phyloP scores from a whole-genome alignment of 208 protist genomes.

The Trypanosoma conorhini region DNA sequence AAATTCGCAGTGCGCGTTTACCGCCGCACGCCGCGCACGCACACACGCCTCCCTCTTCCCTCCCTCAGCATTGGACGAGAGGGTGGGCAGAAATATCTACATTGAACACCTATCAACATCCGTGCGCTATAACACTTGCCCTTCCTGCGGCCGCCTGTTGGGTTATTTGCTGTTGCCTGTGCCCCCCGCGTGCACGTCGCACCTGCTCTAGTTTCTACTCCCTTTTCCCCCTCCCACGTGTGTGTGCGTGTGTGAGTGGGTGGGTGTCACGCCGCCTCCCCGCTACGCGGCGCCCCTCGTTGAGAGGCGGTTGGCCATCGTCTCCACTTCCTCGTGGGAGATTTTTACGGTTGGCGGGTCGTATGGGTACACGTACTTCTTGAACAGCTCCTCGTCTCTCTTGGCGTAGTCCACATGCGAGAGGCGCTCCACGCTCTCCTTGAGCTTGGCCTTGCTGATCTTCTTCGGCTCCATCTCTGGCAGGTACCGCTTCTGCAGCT shows the following conservation, averaged over 20 bases:
- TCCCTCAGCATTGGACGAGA: not conserved
- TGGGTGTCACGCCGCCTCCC: not conserved
- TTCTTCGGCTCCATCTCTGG: constrained; percentile 59
- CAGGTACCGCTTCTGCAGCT: constrained; percentile 58
- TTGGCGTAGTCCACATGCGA: constrained; percentile 78
- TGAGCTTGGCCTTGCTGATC: constrained; percentile 64
- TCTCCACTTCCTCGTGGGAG: constrained; percentile 47
- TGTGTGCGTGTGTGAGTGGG: too few relatives aligned
- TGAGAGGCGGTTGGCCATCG: constrained; percentile 77
- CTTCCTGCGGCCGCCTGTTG: not conserved
- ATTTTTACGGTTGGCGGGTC: constrained; percentile 73
- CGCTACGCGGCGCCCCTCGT: constrained; percentile 32
- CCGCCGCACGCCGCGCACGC: not conserved
- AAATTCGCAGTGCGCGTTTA: too few relatives aligned
- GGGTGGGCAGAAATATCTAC: not conserved
- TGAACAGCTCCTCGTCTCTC: constrained; percentile 80
- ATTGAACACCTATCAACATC: not conserved
- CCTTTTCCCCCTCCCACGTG: not conserved
- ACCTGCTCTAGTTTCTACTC: not conserved
- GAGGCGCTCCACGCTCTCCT: constrained; percentile 68
- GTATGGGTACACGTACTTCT: constrained; percentile 87
- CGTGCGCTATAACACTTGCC: not conserved
- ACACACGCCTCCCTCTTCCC: not conserved
- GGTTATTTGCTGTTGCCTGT: not conserved
- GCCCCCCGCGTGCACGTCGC: not conserved